Evolutionary conservation across 2,329 filamentous ascomycete genomes (phyloP).

Genomic region (Penicillium corylophilum): DNA sequence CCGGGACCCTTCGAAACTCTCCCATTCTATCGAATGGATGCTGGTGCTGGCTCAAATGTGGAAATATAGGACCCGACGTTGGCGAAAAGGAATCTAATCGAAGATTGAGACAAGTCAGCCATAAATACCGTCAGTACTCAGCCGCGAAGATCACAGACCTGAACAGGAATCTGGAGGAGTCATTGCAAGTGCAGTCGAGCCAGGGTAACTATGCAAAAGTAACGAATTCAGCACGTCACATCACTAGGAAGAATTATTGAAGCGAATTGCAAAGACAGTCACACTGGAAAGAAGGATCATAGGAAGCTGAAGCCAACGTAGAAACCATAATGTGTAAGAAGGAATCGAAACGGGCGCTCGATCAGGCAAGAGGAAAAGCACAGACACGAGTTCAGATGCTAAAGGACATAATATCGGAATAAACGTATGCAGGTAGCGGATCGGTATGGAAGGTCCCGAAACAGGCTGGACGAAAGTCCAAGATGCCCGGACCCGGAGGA

Average conservation of each 20-base stretch:
- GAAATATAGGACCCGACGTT: conserved; percentile 33
- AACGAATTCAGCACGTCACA: conserved; percentile 28
- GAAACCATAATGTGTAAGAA: conserved; percentile 21
- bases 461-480: conserved; percentile 27
- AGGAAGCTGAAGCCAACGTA: conserved; percentile 9
- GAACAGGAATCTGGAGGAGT: conserved; percentile 54
- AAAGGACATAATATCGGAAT: conserved; percentile 24
- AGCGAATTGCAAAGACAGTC: conserved; percentile 7
- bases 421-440: conserved; percentile 31
- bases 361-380: conserved; percentile 13
- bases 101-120: conserved; percentile 21
- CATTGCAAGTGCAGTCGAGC: conserved; percentile 51
- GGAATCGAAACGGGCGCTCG: conserved; percentile 14
- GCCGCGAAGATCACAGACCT: conserved; percentile 46
- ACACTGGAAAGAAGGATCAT: conserved; percentile 6
- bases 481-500: conserved; percentile 34
- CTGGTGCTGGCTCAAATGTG: conserved; percentile 30
- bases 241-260: conserved; percentile 5
- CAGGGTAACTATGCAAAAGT: conserved; percentile 49
- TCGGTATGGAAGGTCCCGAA: conserved; percentile 27
- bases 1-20: conserved; percentile 38
- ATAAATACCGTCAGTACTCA: not conserved
- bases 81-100: conserved; percentile 35
- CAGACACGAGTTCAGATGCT: conserved; percentile 15
- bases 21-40: conserved; percentile 39